Evolutionary conservation across 495 filamentous ascomycete species (phyloP), one percentile per base, ranked within the genome.

Genomic region (Aspergillus affinis): DNA sequence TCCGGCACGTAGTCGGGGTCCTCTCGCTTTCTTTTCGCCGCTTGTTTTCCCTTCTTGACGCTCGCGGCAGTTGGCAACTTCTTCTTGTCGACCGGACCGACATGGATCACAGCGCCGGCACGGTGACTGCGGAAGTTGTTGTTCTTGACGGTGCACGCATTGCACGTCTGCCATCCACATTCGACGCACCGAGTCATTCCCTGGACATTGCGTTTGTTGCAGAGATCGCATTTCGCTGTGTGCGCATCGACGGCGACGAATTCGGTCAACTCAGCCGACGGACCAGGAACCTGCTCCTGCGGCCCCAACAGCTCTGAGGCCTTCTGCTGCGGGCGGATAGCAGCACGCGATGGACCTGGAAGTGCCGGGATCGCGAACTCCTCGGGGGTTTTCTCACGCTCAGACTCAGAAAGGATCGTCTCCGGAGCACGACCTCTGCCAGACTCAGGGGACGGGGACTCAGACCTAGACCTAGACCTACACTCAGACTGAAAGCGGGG

Each of bases 221-320:
- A 84, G 1, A 71, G 15, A 32, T 84, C 82, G 55, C 82, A 84
- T 62, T 82, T 83, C 1, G 78, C 81, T 0, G 81, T 83, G 57
- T 77, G 75, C 6, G 77, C 74, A 1, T 57, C 62, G 18, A 81
- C 69, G 20, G 70, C 59, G 2, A 60, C 52, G 61, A 79, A 79
- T 3, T 61, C n/a, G 4, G 51, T 55, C 19, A 30, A 3, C 13
- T 15, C 13, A 41, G 36, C 36, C 2, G 36, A 41, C 36, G 36
- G 13, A 26, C 8, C 29, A 4, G 26, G 54, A 7, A 48, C 48
- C 6, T 46, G 30, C 0, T n/a, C 41, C 4, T n/a, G 6, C 2
- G 21, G 21, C 54, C n/a, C 3, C 7, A 20, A 10, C 10, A 23
- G 54, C 3, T 18, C 9, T 3, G 15, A 23, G 29, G 4, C 2